Conservation (phyloP, 108 stramenopile genomes). For the Nitzschia palea region DNA sequence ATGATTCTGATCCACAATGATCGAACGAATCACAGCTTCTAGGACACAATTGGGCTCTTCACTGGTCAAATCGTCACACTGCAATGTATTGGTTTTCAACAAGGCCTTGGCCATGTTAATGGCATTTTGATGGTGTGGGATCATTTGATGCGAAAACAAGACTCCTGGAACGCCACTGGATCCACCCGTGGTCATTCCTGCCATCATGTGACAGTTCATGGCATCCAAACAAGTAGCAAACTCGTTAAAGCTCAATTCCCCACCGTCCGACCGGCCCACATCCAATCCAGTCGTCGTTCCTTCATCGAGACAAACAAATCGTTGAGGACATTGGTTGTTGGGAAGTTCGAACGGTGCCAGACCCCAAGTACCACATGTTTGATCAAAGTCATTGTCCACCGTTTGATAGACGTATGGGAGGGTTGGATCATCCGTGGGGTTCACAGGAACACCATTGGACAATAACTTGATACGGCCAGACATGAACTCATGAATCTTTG, state of each 20-base stretch:
- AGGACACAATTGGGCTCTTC: conserved; percentile 43
- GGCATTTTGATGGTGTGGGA: conserved; percentile 92
- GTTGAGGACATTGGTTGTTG: conserved; percentile 46
- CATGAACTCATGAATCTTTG: conserved; percentile 36
- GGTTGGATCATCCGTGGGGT: background rate
- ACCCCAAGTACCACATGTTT: conserved; percentile 15
- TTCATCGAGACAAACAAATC: conserved; percentile 48
- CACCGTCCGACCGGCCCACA: background rate
- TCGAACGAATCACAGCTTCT: conserved; percentile 1
- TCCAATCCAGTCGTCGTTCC: background rate
- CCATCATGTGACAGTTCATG: conserved; percentile 80
- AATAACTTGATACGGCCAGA: conserved; percentile 61
- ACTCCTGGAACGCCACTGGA: conserved; percentile 12
- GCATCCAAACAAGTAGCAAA: conserved; percentile 65
- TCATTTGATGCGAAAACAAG: conserved; percentile 88
- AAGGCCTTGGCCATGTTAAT: conserved; percentile 91
- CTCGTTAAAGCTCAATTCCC: too few species aligned
- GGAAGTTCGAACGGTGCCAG: conserved; percentile 51
- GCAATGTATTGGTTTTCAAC: conserved; percentile 41
- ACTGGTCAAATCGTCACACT: conserved; percentile 55
- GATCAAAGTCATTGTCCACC: conserved; percentile 4
- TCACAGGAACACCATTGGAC: conserved; percentile 10
- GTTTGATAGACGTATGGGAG: conserved; percentile 10
- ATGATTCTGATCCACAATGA: conserved; percentile 74
- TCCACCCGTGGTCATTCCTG: conserved; percentile 58